phyloP scores from a whole-genome alignment of 441 rosid species.

The Erysimum cheiri region DNA sequence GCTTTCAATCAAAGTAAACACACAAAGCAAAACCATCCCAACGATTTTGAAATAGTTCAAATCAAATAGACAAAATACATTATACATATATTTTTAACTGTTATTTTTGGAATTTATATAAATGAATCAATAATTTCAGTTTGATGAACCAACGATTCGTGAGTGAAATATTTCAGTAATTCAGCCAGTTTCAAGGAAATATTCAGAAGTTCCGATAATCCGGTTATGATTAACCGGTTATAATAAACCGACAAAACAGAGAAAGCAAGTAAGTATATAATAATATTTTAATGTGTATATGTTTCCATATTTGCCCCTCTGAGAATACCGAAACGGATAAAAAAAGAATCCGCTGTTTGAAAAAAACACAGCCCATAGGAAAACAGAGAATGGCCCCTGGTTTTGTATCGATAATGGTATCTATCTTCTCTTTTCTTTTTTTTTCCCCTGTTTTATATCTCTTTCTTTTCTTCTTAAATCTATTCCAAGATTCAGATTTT shows the following conservation, averaged over 20 bases:
- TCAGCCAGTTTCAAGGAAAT: background rate
- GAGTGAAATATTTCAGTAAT: background rate
- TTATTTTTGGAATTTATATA: background rate
- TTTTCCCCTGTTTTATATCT: constrained; percentile 42
- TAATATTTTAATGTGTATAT: background rate
- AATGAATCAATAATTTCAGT: background rate
- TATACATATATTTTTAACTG: background rate
- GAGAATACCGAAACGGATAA: constrained; percentile 41
- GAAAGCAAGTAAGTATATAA: background rate
- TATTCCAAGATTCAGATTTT: constrained; percentile 35
- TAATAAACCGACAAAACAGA: constrained; percentile 8
- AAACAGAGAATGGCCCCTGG: constrained; percentile 81
- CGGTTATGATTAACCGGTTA: constrained; percentile 27
- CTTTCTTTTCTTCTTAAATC: constrained; percentile 11
- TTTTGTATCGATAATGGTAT: constrained; percentile 54
- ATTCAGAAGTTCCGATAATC: background rate
- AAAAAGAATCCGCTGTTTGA: constrained; percentile 58
- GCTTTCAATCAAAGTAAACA: constrained; percentile 2
- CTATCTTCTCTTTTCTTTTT: constrained; percentile 37
- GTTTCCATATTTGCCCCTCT: constrained; percentile 27
- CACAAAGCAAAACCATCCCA: constrained; percentile 1
- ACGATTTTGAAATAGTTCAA: background rate
- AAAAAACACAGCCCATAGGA: constrained; percentile 80
- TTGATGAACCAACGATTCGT: background rate
- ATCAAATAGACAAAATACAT: no score